Conservation (phyloP, 768 basidiomycete species). For the Tulasnella sp. region DNA sequence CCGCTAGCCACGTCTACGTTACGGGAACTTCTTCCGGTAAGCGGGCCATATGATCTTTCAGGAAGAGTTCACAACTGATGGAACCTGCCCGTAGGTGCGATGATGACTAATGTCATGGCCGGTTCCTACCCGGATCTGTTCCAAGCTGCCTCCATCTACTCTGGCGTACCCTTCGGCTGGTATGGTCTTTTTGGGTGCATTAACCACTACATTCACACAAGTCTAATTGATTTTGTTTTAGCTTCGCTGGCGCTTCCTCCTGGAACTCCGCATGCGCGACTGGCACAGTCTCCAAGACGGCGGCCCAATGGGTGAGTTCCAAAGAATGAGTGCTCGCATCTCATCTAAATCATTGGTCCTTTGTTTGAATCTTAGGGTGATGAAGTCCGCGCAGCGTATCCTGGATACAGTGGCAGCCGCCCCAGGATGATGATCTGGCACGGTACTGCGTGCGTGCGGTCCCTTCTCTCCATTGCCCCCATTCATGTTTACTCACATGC, state of each 20-base stretch:
- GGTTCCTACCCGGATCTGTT: conserved; percentile 42
- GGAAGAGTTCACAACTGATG: too few species aligned
- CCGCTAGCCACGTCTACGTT: conserved; percentile 34
- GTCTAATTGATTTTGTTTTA: too few species aligned
- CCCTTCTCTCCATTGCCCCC: neutral
- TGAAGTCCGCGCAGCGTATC: conserved; percentile 37
- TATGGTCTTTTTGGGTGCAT: too few species aligned
- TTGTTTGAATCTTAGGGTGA: conserved; percentile 28
- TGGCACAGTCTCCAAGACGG: conserved; percentile 36
- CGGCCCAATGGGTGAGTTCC: conserved; percentile 35
- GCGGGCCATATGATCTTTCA: too few species aligned
- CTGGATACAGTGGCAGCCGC: conserved; percentile 43
- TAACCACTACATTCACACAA: too few species aligned
- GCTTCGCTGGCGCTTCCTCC: conserved; percentile 37
- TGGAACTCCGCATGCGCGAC: conserved; percentile 42
- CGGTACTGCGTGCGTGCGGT: conserved; percentile 34
- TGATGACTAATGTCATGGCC: conserved; percentile 50
- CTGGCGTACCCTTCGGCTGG: conserved; percentile 46
- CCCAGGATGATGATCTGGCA: conserved; percentile 47
- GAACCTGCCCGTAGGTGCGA: conserved; percentile 25
- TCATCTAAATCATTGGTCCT: too few species aligned
- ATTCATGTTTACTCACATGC: neutral
- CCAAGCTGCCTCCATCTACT: conserved; percentile 38
- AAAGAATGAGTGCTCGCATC: too few species aligned
- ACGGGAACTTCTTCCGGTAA: conserved; percentile 42